Evolutionary conservation across 805 yeast species (phyloP).

Genomic region (Zygosaccharomyces lentus): DNA sequence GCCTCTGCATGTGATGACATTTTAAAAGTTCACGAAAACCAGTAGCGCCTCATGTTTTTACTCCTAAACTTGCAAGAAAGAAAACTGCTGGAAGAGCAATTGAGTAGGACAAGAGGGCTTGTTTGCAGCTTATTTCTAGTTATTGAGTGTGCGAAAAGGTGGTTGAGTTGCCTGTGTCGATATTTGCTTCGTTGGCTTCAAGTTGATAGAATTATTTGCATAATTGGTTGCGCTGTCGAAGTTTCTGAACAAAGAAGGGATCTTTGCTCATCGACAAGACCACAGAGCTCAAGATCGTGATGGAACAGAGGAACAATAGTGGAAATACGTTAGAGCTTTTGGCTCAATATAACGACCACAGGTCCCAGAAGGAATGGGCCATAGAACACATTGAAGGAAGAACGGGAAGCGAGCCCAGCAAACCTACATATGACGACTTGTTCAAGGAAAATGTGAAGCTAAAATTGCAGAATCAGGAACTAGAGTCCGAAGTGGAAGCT

Average conservation of each 20-base stretch:
- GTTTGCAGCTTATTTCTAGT: not conserved
- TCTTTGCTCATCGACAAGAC: not conserved
- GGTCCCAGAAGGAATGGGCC: conserved; percentile 26
- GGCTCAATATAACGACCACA: conserved; percentile 31
- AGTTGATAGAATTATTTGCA: not conserved
- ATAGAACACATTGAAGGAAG: conserved; percentile 29
- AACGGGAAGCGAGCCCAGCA: conserved; percentile 13
- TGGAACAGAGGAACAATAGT: conserved; percentile 1
- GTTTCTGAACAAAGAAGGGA: not conserved
- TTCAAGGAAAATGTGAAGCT: conserved; percentile 31
- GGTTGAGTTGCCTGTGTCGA: not conserved
- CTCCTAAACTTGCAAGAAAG: conserved; percentile 5
- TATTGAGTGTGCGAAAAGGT: not conserved
- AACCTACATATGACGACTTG: conserved; percentile 29
- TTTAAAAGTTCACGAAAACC: conserved; percentile 1
- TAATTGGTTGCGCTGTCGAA: not conserved
- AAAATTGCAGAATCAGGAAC: conserved; percentile 24
- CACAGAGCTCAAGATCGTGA: not conserved
- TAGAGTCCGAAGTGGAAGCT: conserved; percentile 25
- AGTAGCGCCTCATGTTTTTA: conserved; percentile 5
- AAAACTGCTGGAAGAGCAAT: not conserved
- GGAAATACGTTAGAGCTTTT: conserved; percentile 25
- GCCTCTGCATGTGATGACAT: not conserved
- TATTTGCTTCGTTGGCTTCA: not conserved
- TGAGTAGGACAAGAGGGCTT: not conserved